A percentile compares a stretch with the other conserved stretches of the same genome.
phyloP scores from a whole-genome alignment of 2,329 filamentous ascomycete species.

The Dactylellina haptotyla region DNA sequence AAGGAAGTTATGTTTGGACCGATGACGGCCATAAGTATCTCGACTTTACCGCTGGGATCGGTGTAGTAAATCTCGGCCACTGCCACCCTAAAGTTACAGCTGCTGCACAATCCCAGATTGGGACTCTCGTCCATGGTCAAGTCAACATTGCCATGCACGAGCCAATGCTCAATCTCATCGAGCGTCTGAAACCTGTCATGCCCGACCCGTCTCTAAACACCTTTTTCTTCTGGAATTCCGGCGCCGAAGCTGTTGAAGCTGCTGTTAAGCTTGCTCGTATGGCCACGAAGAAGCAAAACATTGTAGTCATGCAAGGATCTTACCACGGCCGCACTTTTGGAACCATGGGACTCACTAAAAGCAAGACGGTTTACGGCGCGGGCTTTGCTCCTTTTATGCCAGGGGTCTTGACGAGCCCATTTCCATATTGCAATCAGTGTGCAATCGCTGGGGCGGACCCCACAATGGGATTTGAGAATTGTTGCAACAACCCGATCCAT shows the following conservation, averaged over 20 bases:
- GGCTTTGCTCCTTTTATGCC: conserved; percentile 61
- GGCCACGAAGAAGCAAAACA: conserved; percentile 61
- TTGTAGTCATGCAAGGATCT: conserved; percentile 61
- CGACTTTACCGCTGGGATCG: conserved; percentile 46
- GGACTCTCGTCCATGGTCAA: conserved; percentile 62
- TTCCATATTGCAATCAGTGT: conserved; percentile 62
- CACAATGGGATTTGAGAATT: conserved; percentile 60
- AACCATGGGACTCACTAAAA: conserved; percentile 59
- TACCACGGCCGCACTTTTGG: conserved; percentile 61
- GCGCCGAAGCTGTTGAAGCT: conserved; percentile 60
- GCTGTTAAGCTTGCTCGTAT: conserved; percentile 61
- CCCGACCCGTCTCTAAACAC: conserved; percentile 61
- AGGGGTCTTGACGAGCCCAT: conserved; percentile 61
- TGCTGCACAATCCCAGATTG: conserved; percentile 60
- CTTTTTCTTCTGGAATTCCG: conserved; percentile 62
- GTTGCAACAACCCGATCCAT: conserved; percentile 61
- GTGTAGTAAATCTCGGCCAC: conserved; percentile 55
- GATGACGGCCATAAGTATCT: conserved; percentile 48
- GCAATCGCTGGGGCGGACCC: conserved; percentile 58
- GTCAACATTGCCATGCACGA: conserved; percentile 63
- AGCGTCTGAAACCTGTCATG: conserved; percentile 60
- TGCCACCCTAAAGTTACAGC: conserved; percentile 61
- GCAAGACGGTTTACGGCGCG: conserved; percentile 61
- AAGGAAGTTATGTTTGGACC: conserved; percentile 49
- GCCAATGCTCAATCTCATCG: conserved; percentile 59